phyloP scores from a whole-genome alignment of 83 land plant species.

The Picea abies region DNA sequence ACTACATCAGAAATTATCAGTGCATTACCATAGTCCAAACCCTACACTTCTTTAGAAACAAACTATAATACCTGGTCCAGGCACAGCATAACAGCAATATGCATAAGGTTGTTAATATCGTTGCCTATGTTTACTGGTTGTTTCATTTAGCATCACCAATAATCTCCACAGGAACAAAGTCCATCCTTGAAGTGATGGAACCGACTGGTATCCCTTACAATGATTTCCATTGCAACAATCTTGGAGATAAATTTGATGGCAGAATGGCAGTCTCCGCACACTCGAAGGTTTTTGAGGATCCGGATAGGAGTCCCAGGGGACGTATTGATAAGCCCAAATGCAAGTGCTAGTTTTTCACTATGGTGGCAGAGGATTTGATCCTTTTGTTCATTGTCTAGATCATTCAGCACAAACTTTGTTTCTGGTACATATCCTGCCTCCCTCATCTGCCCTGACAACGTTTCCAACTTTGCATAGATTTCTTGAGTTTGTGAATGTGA shows the following conservation, averaged over 20 bases:
- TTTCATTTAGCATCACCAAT: conserved; percentile 13
- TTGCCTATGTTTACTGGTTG: not conserved
- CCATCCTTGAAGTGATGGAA: conserved; percentile 12
- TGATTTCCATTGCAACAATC: conserved; percentile 1
- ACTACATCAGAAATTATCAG: too few relatives aligned
- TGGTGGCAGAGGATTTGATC: not conserved
- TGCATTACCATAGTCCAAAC: too few relatives aligned
- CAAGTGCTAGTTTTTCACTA: conserved; percentile 3
- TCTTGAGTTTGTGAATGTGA: not conserved
- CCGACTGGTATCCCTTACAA: conserved; percentile 8
- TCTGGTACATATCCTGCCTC: conserved; percentile 1
- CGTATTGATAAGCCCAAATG: not conserved
- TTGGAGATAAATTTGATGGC: conserved; percentile 2
- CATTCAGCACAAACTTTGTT: not conserved
- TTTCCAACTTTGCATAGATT: not conserved
- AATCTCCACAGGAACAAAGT: conserved; percentile 12
- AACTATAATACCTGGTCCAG: too few relatives aligned
- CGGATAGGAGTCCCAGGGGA: not conserved
- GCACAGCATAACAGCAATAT: too few relatives aligned
- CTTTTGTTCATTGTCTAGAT: not conserved
- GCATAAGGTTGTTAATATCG: not conserved
- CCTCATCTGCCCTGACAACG: not conserved
- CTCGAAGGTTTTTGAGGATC: not conserved
- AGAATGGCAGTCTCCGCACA: conserved; percentile 1
- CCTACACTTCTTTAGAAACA: too few relatives aligned